Evolutionary conservation across 179 eudicot species (phyloP).

Genomic region (Corrigiola litoralis): DNA sequence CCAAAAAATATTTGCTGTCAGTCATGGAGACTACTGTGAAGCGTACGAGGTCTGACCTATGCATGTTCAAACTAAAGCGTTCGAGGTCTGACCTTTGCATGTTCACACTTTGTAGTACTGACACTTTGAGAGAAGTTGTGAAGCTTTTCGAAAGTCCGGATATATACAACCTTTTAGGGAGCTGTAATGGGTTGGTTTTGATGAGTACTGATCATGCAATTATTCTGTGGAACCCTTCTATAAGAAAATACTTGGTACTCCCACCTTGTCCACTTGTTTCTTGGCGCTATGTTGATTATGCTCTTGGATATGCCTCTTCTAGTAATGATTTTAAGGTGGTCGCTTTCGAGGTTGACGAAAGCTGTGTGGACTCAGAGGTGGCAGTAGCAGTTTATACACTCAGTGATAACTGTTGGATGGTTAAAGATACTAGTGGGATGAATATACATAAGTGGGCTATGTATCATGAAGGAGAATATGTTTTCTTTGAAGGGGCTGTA

Average conservation of each 20-base stretch:
- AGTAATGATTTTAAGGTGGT: constrained; percentile 3
- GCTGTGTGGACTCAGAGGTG: neutral
- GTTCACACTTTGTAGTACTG: neutral
- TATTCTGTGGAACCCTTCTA: neutral
- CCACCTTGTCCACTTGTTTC: neutral
- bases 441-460: neutral
- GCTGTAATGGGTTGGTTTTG: neutral
- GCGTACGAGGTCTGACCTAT: no score
- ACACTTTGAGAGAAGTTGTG: neutral
- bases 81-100: no score
- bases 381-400: neutral
- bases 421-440: neutral
- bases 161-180: neutral
- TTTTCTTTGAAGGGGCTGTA: neutral
- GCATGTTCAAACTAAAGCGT: no score
- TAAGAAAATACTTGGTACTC: neutral
- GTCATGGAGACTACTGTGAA: no score
- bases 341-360: neutral
- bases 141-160: neutral
- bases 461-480: neutral
- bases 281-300: neutral
- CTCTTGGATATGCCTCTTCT: neutral
- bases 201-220: neutral
- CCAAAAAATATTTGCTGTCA: neutral
- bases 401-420: neutral